Evolutionary conservation across 2,329 filamentous ascomycete species (phyloP), one percentile per base, ranked within the genome.

Genomic region (Pseudogymnoascus sp.): DNA sequence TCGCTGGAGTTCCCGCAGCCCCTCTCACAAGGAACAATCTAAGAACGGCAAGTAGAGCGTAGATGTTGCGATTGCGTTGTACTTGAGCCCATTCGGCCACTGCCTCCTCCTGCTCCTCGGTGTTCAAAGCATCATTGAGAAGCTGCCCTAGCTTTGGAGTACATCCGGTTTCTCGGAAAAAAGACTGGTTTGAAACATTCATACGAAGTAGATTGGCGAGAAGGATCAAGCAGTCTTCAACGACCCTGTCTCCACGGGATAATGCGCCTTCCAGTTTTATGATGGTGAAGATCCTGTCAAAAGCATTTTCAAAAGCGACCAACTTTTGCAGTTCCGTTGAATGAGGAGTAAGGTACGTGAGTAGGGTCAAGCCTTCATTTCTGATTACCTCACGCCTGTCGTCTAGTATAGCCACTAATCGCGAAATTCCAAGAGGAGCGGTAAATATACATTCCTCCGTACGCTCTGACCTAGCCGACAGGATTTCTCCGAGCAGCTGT

Each of bases 401-500:
- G 69, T 96, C 91, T 42, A 99, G 81, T 5, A 89, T 84, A 62
- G 86, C 86, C 38, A 96, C 93, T 12, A 99, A 81, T 62, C 92
- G 86, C 33, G 92, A 90, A 59, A 96, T 92, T 25, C 93, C 94
- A 28, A 96, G 78, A 1, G 92, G 92, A 2, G 94, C 92, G 4
- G 87, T 90, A 64, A 96, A 88, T 52, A 99, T 88, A 74, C 92
- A 96, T 79, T 97, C 92, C 75, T 97, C 93, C 1, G 94, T 94
- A 70, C 94, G 84, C 72, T 97, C 92, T 3, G 92, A 90, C 49
- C 94, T 85, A 59, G 93, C 91, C 4, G 86, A 85, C 33, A 91
- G 86, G 64, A 97, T 94, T 59, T 92, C 90, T 23, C 89, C 87
- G 39, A 99, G 86, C 41, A 99, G 82, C 75, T 97, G 92, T 28